Base-by-base conservation (phyloP, 805 yeast species). In the Saccharomyces paradoxus region DNA sequence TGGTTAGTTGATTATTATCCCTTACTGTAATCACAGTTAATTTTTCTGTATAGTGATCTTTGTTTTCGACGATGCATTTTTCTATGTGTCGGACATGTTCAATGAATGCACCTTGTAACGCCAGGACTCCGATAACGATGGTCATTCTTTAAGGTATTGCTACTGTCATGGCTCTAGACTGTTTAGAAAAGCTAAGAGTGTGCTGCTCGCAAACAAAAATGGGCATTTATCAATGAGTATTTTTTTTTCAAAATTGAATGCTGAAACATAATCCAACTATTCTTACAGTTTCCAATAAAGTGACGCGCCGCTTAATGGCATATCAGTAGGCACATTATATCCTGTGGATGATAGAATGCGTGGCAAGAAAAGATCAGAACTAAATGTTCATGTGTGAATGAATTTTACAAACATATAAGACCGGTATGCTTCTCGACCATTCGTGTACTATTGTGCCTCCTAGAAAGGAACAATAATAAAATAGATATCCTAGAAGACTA, bases 91-190 rank as follows among this genome's bases (percentile, higher is more conserved):
- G 67, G 6, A 83, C 69, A 65, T 87, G 95, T 63, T 87, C 95
- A 17, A 72, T 66, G 63, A 86, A 87, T 0, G 94, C 91, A 5
- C 95, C 95, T 65, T 87, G 95, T 21, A 87, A 75, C 0, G 92
- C 87, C 52, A 87, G 68, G 0, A 87, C 90, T 3, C 95, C 95
- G 10, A 87, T 74, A 2, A 63, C 66, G 14, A 55, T 58, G 58
- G 50, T 56, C 48, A 24, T 41, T 7, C n/a, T 14, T n/a, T 32
- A 4, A 29, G 13, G 9, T 29, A 10, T 29, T 29, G 13, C 31
- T 29, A 1, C 3, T 12, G 10, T 29, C 13, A 4, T 29, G 10
- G 31, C 13, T 10, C 13, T n/a, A n/a, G n/a, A n/a, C n/a, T n/a
- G n/a, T n/a, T n/a, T n/a, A n/a, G n/a, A n/a, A n/a, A n/a, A n/a